These are phyloP conservation scores for Gentiana dahurica DNA, from an alignment of 257 asterid species.

Conservation along the genomic window DNA sequence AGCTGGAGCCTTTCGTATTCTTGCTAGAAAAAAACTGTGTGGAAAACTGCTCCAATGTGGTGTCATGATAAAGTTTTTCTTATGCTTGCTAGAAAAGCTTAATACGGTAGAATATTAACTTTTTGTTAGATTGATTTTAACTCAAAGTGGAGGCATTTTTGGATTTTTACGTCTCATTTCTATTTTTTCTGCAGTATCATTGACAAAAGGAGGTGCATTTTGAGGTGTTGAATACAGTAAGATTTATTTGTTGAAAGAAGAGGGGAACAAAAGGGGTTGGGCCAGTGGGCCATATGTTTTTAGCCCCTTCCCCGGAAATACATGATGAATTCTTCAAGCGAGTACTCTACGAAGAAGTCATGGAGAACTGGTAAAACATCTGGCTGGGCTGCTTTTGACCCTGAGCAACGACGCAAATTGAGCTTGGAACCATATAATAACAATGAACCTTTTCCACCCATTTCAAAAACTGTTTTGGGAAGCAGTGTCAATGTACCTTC, in stretches of 20 bases:
- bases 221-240: not conserved
- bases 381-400: conserved; percentile 90
- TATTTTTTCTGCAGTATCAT: no score
- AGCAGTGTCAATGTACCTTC: conserved; percentile 8
- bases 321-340: conserved; percentile 26
- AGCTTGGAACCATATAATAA: conserved; percentile 24
- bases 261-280: conserved; percentile 1
- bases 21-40: no score
- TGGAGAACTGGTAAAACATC: conserved; percentile 36
- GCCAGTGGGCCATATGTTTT: not conserved
- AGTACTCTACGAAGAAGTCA: conserved; percentile 19
- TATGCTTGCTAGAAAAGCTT: no score
- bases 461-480: conserved; percentile 22
- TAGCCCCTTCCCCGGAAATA: not conserved
- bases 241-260: not conserved
- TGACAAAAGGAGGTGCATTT: no score
- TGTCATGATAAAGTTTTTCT: no score
- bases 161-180: no score
- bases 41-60: no score
- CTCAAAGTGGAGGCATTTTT: not conserved
- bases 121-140: no score
- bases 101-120: no score
- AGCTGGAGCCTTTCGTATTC: no score
- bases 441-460: conserved; percentile 48
- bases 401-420: conserved; percentile 36